Base-by-base conservation (phyloP, 2,329 filamentous ascomycete genomes). In the Penicillium sp. region DNA sequence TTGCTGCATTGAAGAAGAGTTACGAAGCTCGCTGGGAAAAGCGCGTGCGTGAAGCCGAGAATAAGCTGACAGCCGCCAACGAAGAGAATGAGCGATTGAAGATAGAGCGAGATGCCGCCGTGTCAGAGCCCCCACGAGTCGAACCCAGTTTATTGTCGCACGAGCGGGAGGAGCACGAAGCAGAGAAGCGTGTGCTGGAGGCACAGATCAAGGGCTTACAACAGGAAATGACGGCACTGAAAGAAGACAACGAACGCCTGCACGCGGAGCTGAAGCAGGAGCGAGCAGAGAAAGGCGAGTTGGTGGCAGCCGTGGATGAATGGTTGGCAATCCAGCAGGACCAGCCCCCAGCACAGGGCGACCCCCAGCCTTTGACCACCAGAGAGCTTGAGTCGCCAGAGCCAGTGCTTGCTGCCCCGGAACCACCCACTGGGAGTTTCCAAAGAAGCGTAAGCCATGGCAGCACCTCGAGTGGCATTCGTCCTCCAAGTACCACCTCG, bases 1-100 rank as follows among this genome's bases (percentile, higher is more conserved):
- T 97, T 39, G 81, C 87, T 1, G 91, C 90, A 4, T 77, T 98
- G 57, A 97, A 84, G 65, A 81, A 83, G 60, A 81, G 78, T 63
- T 84, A 97, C 71, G 88, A 96, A 68, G 79, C 80, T 40, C 83
- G 91, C 48, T 93, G 88, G 80, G 88, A 95, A 70, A 94, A 94
- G 76, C 87, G 85, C 63, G 81, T 91, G 49, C 81, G 80, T 47
- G 87, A 91, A 60, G 79, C 95, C 3, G 87, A 95, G 69, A 67
- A 69, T 17, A 82, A 82, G 54, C 76, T 95, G 38, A 82, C 82
- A 39, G 80, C 85, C 37, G 77, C 91, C 10, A 72, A 73, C 45
- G 79, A 81, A 43, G 87, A 94, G 62, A 89, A 93, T 59, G 84
- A 91, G 55, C 81, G 82, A 78, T 51, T n/a, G n/a, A n/a, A n/a